Evolutionary conservation across 352 stramenopile species (phyloP).

Genomic region (Phytophthora syringae): DNA sequence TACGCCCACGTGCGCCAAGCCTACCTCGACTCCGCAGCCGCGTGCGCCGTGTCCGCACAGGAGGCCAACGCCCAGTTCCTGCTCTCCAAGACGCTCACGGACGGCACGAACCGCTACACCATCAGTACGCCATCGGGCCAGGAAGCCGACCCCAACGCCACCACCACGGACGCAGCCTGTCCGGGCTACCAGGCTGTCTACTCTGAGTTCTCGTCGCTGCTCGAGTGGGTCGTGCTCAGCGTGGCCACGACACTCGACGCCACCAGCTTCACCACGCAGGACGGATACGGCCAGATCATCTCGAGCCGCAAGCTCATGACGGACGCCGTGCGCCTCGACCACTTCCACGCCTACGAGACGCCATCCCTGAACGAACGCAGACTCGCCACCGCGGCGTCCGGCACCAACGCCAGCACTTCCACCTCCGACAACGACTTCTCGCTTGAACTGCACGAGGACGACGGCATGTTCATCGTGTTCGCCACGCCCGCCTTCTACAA

Average conservation of each 20-base stretch:
- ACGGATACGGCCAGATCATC: conserved; percentile 44
- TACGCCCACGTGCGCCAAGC: conserved; percentile 47
- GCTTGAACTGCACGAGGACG: conserved; percentile 62
- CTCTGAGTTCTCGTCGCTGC: conserved; percentile 45
- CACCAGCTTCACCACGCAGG: conserved; percentile 47
- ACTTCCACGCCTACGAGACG: conserved; percentile 68
- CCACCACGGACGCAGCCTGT: conserved; percentile 41
- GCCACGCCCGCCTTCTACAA: conserved; percentile 61
- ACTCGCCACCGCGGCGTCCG: conserved; percentile 10
- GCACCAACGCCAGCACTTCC: background rate
- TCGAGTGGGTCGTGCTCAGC: conserved; percentile 55
- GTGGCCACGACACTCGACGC: conserved; percentile 53
- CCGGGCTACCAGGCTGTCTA: conserved; percentile 51
- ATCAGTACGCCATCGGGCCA: conserved; percentile 66
- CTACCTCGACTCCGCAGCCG: conserved; percentile 57
- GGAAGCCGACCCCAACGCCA: conserved; percentile 33
- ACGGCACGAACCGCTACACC: conserved; percentile 74
- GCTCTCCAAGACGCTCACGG: conserved; percentile 60
- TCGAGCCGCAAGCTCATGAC: conserved; percentile 58
- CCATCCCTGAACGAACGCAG: conserved; percentile 28
- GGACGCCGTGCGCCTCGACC: conserved; percentile 63
- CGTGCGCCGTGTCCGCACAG: conserved; percentile 54
- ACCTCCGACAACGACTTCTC: conserved; percentile 42
- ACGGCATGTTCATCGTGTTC: conserved; percentile 68
- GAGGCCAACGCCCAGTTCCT: conserved; percentile 46